Conservation (phyloP, 73 alveolate species). For the Symbiodinium natans region DNA sequence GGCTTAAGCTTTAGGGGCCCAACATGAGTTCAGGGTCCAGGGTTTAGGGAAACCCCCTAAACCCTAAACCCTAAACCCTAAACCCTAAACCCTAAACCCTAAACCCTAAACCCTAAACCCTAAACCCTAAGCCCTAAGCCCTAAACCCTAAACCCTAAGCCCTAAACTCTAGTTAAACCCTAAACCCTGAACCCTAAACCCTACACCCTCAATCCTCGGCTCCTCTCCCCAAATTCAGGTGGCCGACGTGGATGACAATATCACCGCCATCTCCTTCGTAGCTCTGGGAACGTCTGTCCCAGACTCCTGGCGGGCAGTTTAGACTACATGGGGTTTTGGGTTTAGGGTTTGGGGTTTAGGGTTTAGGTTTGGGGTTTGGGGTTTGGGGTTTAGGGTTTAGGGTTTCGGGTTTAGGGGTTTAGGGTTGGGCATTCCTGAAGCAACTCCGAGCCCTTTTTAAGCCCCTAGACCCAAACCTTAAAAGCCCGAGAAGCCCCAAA, state of each 20-base stretch:
- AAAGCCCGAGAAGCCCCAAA: too few relatives aligned
- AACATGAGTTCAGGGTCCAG: not conserved
- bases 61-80: too few relatives aligned
- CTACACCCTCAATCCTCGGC: not conserved
- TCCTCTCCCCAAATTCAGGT: not conserved
- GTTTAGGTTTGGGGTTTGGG: not conserved
- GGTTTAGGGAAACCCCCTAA: too few relatives aligned
- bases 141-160: not conserved
- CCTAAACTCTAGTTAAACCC: too few relatives aligned
- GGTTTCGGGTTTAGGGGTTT: not conserved
- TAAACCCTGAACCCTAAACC: too few relatives aligned
- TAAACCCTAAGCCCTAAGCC: not conserved
- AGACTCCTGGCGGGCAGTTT: slow-evolving; percentile 91
- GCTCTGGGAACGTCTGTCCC: slow-evolving; percentile 96
- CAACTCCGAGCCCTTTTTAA: too few relatives aligned
- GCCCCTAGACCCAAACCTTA: not conserved
- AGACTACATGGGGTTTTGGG: slow-evolving; percentile 29
- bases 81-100: not conserved
- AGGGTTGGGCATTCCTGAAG: not conserved
- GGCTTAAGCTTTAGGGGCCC: too few relatives aligned
- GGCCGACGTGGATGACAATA: slow-evolving; percentile 72
- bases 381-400: not conserved
- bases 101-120: not conserved
- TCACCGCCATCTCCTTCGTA: slow-evolving; percentile 94
- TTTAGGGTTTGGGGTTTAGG: not conserved